Evolutionary conservation across 129 eudicot genomes (phyloP).

Genomic region (Kitagawia praeruptora): DNA sequence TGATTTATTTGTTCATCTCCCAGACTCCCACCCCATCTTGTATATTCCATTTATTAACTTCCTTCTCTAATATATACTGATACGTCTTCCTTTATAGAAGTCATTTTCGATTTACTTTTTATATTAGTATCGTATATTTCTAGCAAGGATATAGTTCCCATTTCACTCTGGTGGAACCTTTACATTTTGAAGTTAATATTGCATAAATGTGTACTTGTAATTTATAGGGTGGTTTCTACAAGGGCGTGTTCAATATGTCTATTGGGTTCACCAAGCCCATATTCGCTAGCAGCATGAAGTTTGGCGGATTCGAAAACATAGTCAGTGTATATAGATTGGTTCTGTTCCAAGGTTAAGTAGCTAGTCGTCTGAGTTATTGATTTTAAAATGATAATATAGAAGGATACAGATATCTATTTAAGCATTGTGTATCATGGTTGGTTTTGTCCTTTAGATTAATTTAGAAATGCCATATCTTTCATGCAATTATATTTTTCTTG

Average conservation of each 20-base stretch:
- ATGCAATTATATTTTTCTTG: not conserved
- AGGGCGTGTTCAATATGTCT: too few species aligned
- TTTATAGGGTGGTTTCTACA: too few species aligned
- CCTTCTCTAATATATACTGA: not conserved
- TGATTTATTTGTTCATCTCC: too few species aligned
- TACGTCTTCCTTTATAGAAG: not conserved
- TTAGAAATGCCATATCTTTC: not conserved
- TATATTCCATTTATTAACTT: too few species aligned
- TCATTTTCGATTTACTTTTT: not conserved
- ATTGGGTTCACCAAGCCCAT: not conserved
- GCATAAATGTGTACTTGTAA: not conserved
- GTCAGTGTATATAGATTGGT: not conserved
- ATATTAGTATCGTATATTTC: not conserved
- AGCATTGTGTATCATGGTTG: not conserved
- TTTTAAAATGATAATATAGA: not conserved
- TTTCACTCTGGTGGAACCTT: not conserved
- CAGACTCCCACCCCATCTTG: not conserved
- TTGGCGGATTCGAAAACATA: not conserved
- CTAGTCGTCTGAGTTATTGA: not conserved
- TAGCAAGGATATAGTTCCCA: not conserved
- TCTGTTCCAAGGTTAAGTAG: not conserved
- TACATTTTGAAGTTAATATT: too few species aligned
- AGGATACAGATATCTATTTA: too few species aligned
- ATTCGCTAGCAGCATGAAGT: not conserved
- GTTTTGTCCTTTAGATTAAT: not conserved